phyloP scores from a whole-genome alignment of 805 yeast species.

The Candida anglica region DNA sequence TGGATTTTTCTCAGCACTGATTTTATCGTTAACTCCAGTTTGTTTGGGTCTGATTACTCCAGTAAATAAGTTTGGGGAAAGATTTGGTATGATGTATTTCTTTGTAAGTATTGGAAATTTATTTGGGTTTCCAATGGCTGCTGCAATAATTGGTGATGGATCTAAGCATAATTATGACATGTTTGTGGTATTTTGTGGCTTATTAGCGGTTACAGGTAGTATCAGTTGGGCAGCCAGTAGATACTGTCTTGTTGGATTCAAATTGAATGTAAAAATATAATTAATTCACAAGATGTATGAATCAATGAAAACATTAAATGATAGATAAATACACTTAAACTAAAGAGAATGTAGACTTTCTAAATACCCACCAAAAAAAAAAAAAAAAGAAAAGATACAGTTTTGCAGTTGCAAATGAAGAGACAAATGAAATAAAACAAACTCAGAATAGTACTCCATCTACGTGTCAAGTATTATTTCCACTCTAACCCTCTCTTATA shows the following conservation, averaged over 20 bases:
- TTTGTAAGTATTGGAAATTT: conserved; percentile 44
- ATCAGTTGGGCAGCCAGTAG: conserved; percentile 27
- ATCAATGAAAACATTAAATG: too few relatives aligned
- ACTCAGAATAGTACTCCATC: too few relatives aligned
- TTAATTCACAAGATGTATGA: background rate
- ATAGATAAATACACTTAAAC: too few relatives aligned
- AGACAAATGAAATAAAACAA: too few relatives aligned
- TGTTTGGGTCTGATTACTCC: conserved; percentile 66
- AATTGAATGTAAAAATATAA: conserved; percentile 18
- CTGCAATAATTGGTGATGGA: conserved; percentile 32
- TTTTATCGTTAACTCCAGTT: conserved; percentile 62
- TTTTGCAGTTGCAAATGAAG: too few relatives aligned
- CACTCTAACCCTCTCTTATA: too few relatives aligned
- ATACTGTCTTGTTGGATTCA: conserved; percentile 25
- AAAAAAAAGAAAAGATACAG: too few relatives aligned
- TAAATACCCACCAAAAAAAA: too few relatives aligned
- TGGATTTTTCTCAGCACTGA: conserved; percentile 61
- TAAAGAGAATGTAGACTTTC: too few relatives aligned
- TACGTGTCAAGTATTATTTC: too few relatives aligned
- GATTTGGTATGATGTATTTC: conserved; percentile 65
- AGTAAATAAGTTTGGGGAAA: conserved; percentile 60
- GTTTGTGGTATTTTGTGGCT: conserved; percentile 31
- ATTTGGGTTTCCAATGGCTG: conserved; percentile 34
- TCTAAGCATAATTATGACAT: conserved; percentile 20
- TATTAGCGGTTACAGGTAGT: conserved; percentile 21